Conservation (phyloP, 2,329 filamentous ascomycete genomes). For the Metarhizium robertsii region DNA sequence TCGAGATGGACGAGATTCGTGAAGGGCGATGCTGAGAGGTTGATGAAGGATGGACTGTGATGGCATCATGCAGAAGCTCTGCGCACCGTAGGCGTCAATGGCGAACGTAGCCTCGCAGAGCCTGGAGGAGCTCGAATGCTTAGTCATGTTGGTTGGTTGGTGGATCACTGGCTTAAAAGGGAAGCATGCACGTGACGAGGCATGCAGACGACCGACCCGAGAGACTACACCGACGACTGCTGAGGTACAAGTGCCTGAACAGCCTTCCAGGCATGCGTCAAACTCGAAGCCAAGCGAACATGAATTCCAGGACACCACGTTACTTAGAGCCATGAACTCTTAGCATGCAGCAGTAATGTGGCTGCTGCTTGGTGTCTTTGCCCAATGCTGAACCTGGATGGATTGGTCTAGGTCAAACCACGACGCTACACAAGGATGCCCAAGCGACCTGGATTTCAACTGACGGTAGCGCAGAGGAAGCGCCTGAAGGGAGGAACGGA, state of each 20-base stretch:
- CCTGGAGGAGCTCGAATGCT: neutral
- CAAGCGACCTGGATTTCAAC: neutral
- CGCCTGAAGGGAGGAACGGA: neutral
- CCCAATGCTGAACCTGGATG: neutral
- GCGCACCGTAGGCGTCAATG: neutral
- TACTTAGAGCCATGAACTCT: no score
- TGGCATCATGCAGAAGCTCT: neutral
- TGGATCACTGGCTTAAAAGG: neutral
- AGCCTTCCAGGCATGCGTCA: no score
- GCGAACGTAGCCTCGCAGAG: slow-evolving; percentile 5
- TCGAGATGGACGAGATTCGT: neutral
- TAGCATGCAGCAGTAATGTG: no score
- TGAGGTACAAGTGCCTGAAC: no score
- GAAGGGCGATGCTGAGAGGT: neutral
- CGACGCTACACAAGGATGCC: neutral
- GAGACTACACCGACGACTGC: no score
- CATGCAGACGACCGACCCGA: neutral
- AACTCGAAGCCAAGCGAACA: no score
- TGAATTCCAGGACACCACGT: no score
- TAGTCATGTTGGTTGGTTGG: neutral
- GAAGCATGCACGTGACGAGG: neutral
- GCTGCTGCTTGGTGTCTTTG: neutral
- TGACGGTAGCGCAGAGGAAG: neutral
- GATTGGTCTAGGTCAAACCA: neutral
- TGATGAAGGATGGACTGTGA: neutral